phyloP scores from a whole-genome alignment of 2,329 filamentous ascomycete genomes.

The Dissoconium aciculare region DNA sequence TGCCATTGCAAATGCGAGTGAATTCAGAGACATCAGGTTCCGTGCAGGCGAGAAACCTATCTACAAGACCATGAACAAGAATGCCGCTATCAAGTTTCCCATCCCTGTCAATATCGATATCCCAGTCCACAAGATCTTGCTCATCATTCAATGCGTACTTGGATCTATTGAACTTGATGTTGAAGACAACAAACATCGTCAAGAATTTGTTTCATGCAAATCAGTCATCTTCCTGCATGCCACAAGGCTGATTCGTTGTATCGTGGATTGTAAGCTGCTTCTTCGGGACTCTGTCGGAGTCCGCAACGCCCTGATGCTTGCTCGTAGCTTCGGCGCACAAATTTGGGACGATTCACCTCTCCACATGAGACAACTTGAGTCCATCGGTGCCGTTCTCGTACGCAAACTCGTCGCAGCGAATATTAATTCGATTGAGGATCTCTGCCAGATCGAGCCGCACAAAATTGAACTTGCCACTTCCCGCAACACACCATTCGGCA shows the following conservation, averaged over 20 bases:
- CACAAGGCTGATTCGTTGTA: slow-evolving; percentile 56
- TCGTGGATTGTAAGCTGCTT: slow-evolving; percentile 56
- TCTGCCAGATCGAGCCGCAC: slow-evolving; percentile 51
- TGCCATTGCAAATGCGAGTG: slow-evolving; percentile 49
- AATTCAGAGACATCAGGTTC: slow-evolving; percentile 59
- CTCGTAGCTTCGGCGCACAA: slow-evolving; percentile 58
- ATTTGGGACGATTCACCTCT: slow-evolving; percentile 70
- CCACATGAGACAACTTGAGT: slow-evolving; percentile 70
- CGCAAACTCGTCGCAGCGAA: slow-evolving; percentile 58
- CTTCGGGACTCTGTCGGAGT: slow-evolving; percentile 51
- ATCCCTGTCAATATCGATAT: slow-evolving; percentile 52
- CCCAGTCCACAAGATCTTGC: slow-evolving; percentile 57
- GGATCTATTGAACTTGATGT: slow-evolving; percentile 46
- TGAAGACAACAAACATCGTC: slow-evolving; percentile 42
- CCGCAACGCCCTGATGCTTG: slow-evolving; percentile 58
- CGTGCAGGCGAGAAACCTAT: slow-evolving; percentile 52
- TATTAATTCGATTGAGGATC: slow-evolving; percentile 54
- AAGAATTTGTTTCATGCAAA: slow-evolving; percentile 47
- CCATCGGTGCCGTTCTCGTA: slow-evolving; percentile 60
- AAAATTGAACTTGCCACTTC: slow-evolving; percentile 63
- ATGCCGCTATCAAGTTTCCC: slow-evolving; percentile 51
- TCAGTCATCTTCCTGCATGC: slow-evolving; percentile 50
- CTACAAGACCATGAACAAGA: slow-evolving; percentile 60
- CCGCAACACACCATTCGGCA: slow-evolving; percentile 71
- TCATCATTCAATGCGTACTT: slow-evolving; percentile 63